Base-by-base conservation (phyloP, 2,329 filamentous ascomycete genomes). In the Epichloe uncinata region DNA sequence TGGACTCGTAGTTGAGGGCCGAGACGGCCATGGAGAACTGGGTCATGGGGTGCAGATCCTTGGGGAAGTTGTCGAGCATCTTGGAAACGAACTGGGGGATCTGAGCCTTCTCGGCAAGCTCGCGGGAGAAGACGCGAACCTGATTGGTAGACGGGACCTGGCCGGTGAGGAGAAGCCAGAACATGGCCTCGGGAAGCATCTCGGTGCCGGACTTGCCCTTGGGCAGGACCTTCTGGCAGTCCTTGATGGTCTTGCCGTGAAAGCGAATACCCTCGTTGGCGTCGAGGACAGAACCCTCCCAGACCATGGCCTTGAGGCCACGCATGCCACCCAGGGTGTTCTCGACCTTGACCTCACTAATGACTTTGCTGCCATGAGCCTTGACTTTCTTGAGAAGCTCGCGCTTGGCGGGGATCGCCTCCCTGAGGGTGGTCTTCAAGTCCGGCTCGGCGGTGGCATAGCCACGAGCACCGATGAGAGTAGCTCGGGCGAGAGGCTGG, bases 151-250 rank as follows among this genome's bases (percentile, higher is more conserved):
- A 87, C 22, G 93, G 93, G 20, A 97, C 86, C 69, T 94, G 78
- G 52, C 93, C 93, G 9, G 93, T 98, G 59, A 98, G 76, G 47
- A 98, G 81, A 41, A 97, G 81, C 93, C 93, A 98, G 78, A 98
- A 98, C 93, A 98, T 98, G 68, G 91, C 83, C 71, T 98, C 93
- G 45, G 93, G 93, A 12, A 97, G 79, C 93, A 97, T 98, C 72
- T 97, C 91, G 5, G 88, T 94, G 61, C 91, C 88, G 3, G 85
- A 81, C 52, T 79, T 88, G 58, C 91, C 93, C 75, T 96, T 97
- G 65, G 93, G 90, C 15, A 97, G 81, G 67, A 89, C 84, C 58
- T 83, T 80, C 66, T 97, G 93, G 74, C 93, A 98, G 65, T 98
- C 91, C 72, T 95, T 95, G 75, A 98, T 98, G 56, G 90, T 96